A percentile compares a stretch with the other conserved stretches of the same genome.
Conservation (phyloP, 164 flowering plant genomes). For the Tinospora cordifolia region DNA sequence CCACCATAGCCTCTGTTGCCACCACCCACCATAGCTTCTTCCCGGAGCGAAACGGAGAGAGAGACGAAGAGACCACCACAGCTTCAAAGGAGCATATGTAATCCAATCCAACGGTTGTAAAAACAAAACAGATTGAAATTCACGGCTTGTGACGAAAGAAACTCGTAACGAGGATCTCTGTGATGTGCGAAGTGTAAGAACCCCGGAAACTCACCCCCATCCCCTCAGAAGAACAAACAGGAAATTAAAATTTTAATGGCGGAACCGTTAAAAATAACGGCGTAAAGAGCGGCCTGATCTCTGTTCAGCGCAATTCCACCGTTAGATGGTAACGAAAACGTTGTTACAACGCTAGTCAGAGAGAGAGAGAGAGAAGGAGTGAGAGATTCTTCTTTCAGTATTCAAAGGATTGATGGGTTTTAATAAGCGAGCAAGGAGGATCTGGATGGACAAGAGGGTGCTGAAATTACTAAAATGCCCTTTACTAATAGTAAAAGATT, state of each 20-base stretch:
- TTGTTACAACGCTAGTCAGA: not conserved
- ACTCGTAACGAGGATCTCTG: conserved; percentile 84
- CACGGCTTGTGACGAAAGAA: conserved; percentile 78
- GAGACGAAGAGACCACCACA: not conserved
- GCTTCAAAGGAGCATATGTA: conserved; percentile 1
- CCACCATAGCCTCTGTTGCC: conserved; percentile 20
- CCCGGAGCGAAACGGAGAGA: not conserved
- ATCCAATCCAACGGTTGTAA: too few species aligned
- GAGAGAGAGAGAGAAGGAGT: conserved; percentile 8
- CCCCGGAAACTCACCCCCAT: conserved; percentile 59
- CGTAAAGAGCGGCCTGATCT: not conserved
- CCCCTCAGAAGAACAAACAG: conserved; percentile 42
- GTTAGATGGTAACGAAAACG: conserved; percentile 11
- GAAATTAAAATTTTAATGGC: not conserved
- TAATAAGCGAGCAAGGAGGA: not conserved
- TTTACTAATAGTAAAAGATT: not conserved
- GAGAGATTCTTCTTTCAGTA: not conserved
- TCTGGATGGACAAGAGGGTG: not conserved
- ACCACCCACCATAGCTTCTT: conserved; percentile 36
- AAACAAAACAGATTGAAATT: not conserved
- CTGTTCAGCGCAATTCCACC: not conserved
- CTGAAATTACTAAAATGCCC: conserved; percentile 5
- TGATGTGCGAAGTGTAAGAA: conserved; percentile 70
- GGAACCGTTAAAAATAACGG: not conserved
- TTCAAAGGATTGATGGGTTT: conserved; percentile 1